A percentile compares a stretch with the other conserved stretches of the same genome.
These are phyloP conservation scores for Daldinia bambusicola DNA, from an alignment of 495 filamentous ascomycete genomes.

Conservation along the genomic window DNA sequence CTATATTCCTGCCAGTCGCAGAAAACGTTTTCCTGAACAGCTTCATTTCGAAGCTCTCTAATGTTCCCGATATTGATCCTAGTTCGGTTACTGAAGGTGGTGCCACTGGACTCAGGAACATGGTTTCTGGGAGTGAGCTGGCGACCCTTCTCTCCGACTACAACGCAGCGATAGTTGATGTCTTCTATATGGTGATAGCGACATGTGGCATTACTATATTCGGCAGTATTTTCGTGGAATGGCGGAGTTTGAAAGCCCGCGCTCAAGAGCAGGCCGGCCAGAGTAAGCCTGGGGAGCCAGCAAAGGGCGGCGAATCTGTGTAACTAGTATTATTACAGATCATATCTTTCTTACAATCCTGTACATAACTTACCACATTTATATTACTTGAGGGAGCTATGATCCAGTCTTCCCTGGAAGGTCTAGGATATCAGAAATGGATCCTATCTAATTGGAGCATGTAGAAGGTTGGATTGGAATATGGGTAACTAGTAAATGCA, in stretches of 20 bases:
- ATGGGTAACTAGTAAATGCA: too few species aligned
- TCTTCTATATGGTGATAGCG: conserved; percentile 29
- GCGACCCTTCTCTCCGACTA: conserved; percentile 22
- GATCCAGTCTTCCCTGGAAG: neutral
- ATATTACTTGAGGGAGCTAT: neutral
- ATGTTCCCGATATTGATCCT: conserved; percentile 40
- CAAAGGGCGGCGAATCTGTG: conserved; percentile 14
- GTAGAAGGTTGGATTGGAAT: too few species aligned
- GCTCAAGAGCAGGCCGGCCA: conserved; percentile 1
- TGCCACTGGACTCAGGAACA: conserved; percentile 57
- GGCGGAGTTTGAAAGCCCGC: conserved; percentile 25
- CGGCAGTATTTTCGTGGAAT: conserved; percentile 26
- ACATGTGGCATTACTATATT: conserved; percentile 19
- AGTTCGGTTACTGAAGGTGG: conserved; percentile 50
- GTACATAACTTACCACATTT: neutral
- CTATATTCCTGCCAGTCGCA: conserved; percentile 67
- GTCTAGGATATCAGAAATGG: neutral
- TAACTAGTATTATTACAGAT: conserved; percentile 17
- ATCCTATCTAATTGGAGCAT: too few species aligned
- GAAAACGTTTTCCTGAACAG: conserved; percentile 68
- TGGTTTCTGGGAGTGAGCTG: conserved; percentile 25
- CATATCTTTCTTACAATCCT: neutral
- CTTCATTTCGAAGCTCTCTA: conserved; percentile 56
- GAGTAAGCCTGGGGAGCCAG: neutral
- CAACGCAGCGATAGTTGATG: conserved; percentile 24